Conservation (phyloP, 129 eudicot genomes). For the Flaveria linearis region DNA sequence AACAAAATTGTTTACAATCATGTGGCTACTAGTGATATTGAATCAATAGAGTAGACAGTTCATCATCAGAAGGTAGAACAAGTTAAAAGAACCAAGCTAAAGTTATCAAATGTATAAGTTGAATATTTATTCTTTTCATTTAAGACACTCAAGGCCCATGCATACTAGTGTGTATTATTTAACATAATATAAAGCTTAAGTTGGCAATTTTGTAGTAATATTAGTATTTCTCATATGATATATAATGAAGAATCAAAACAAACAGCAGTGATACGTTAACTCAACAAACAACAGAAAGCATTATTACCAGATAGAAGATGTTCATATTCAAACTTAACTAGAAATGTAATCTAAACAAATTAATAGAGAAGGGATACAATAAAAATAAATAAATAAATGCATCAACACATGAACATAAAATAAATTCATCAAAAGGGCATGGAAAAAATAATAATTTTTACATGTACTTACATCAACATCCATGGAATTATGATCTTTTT, state of each 20-base stretch:
- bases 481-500: conserved; percentile 24
- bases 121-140: background rate
- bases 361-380: conserved; percentile 3
- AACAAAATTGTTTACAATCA: background rate
- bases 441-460: background rate
- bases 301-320: background rate
- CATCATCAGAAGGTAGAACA: background rate
- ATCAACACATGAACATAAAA: conserved; percentile 14
- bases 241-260: background rate
- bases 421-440: background rate
- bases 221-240: background rate
- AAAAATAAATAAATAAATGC: background rate
- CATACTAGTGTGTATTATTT: background rate
- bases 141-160: background rate
- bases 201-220: background rate
- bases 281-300: background rate
- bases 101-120: background rate
- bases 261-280: background rate
- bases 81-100: background rate
- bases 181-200: background rate
- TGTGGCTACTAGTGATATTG: conserved; percentile 1
- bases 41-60: conserved; percentile 1
- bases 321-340: conserved; percentile 3
- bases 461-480: conserved; percentile 51
- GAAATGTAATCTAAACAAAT: conserved; percentile 11